phyloP scores from a whole-genome alignment of 2,329 filamentous ascomycete genomes.

The Scedosporium aurantiacum region DNA sequence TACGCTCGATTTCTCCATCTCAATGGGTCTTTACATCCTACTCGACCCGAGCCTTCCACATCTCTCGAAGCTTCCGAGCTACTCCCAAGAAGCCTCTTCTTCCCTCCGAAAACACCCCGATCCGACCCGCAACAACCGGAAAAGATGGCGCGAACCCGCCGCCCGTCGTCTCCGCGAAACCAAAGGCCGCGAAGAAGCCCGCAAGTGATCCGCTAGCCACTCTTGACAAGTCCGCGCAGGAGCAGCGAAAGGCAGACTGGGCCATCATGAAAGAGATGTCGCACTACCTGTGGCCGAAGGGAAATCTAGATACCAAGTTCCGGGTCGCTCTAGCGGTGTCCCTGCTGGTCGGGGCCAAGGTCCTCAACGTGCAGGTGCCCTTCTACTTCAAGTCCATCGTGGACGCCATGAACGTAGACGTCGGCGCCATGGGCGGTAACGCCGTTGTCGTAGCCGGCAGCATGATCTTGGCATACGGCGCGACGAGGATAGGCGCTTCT shows the following conservation, averaged over 20 bases:
- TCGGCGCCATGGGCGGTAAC: constrained; percentile 75
- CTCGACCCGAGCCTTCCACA: neutral
- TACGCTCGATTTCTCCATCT: neutral
- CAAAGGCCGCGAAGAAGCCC: neutral
- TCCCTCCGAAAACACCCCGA: neutral
- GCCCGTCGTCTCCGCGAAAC: neutral
- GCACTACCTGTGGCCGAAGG: constrained; percentile 90
- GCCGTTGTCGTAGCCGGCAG: constrained; percentile 80
- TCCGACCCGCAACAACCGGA: neutral
- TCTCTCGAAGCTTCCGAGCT: neutral
- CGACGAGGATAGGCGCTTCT: constrained; percentile 76
- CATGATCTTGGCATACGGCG: constrained; percentile 88
- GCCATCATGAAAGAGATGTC: constrained; percentile 98
- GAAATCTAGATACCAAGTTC: constrained; percentile 59
- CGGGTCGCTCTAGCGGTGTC: constrained; percentile 77
- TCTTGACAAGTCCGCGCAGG: constrained; percentile 57
- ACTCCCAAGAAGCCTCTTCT: neutral
- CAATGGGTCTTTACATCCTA: neutral
- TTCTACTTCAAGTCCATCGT: constrained; percentile 99
- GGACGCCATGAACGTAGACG: constrained; percentile 94
- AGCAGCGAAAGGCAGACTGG: constrained; percentile 96
- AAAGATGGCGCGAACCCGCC: neutral
- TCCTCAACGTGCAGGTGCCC: constrained; percentile 92
- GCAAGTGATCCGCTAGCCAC: constrained; percentile 45
- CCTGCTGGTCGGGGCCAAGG: constrained; percentile 79